phyloP scores from a whole-genome alignment of 169 alveolate genomes.

The Plasmodium relictum region DNA sequence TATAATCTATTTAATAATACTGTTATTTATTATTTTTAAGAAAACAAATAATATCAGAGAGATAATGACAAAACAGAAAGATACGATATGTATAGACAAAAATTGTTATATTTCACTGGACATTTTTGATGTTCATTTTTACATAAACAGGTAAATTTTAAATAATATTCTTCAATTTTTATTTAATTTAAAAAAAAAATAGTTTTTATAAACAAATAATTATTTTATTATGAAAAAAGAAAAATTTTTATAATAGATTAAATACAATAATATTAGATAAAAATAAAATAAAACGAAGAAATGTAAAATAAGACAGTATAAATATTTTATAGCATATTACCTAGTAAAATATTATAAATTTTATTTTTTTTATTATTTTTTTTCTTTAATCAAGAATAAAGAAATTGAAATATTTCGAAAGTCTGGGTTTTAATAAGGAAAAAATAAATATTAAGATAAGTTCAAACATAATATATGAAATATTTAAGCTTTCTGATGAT shows the following conservation, averaged over 20 bases:
- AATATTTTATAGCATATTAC: too few species aligned
- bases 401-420: constrained; percentile 21
- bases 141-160: constrained; percentile 28
- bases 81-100: constrained; percentile 39
- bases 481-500: constrained; percentile 36
- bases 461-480: constrained; percentile 51
- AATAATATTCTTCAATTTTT: too few species aligned
- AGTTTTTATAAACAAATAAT: too few species aligned
- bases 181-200: too few species aligned
- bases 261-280: too few species aligned
- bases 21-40: constrained; percentile 50
- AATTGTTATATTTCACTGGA: constrained; percentile 33
- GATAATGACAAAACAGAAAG: constrained; percentile 12
- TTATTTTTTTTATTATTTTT: too few species aligned
- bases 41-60: constrained; percentile 25
- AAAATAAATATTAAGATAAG: constrained; percentile 22
- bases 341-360: too few species aligned
- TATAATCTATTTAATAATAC: constrained; percentile 28
- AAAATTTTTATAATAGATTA: too few species aligned
- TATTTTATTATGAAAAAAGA: too few species aligned
- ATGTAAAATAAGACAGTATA: too few species aligned
- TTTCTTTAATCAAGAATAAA: constrained; percentile 10
- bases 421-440: constrained; percentile 19
- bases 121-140: constrained; percentile 45
- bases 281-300: too few species aligned